Conservation (phyloP, 371 early-diverging fungal genomes). For the Nematocida sp. region DNA sequence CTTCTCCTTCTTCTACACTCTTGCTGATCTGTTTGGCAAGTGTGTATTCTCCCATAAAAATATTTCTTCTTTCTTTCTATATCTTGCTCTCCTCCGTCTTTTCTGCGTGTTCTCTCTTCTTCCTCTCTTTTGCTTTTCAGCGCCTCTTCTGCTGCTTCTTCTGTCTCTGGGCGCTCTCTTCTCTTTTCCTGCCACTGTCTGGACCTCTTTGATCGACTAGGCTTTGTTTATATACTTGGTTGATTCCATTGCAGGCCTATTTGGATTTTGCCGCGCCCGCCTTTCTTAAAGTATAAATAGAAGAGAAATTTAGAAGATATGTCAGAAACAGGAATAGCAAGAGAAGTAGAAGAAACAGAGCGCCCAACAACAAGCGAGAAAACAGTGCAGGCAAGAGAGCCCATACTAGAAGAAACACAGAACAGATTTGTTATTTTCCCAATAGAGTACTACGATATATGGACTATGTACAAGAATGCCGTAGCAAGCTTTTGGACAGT, state of each 20-base stretch:
- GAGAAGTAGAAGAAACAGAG: not conserved
- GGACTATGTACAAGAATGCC: conserved; percentile 98
- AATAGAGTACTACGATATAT: conserved; percentile 67
- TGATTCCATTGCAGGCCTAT: too few species aligned
- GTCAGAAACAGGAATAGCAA: not conserved
- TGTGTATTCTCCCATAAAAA: conserved; percentile 14
- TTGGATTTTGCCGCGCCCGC: conserved; percentile 48
- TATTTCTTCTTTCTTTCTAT: too few species aligned
- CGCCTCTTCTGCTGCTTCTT: too few species aligned
- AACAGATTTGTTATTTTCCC: conserved; percentile 64
- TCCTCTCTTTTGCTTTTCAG: too few species aligned
- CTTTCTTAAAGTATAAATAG: conserved; percentile 49
- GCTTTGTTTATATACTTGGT: too few species aligned
- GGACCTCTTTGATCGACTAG: too few species aligned
- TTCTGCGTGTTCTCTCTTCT: too few species aligned
- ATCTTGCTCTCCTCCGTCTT: too few species aligned
- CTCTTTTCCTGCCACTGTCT: too few species aligned
- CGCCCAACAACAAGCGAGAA: not conserved
- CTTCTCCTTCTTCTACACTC: conserved; percentile 5
- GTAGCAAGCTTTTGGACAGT: conserved; percentile 97
- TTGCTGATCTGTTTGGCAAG: not conserved
- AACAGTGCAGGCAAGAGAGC: conserved; percentile 3
- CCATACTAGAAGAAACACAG: conserved; percentile 55
- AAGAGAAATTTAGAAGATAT: conserved; percentile 9
- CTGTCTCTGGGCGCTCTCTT: too few species aligned